Evolutionary conservation across 2,329 filamentous ascomycete genomes (phyloP).

Genomic region (Lasiodiplodia gonubiensis): DNA sequence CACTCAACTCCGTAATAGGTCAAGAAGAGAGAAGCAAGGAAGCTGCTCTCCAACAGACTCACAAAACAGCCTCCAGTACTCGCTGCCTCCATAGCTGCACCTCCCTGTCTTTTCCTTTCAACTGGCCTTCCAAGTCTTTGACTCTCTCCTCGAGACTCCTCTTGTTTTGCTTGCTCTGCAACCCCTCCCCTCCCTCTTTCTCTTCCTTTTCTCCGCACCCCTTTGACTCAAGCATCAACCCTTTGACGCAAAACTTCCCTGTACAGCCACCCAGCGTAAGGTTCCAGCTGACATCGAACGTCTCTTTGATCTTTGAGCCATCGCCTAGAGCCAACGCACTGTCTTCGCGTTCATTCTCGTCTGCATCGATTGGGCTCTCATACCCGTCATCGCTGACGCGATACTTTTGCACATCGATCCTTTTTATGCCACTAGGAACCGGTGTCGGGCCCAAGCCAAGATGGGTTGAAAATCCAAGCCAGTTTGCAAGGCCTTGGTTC

Average conservation of each 20-base stretch:
- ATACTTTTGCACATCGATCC: slow-evolving; percentile 51
- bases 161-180: neutral
- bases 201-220: slow-evolving; percentile 26
- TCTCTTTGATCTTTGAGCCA: slow-evolving; percentile 40
- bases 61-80: slow-evolving; percentile 48
- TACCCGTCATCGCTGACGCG: slow-evolving; percentile 48
- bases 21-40: neutral
- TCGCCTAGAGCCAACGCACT: slow-evolving; percentile 29
- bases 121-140: slow-evolving; percentile 35
- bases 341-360: slow-evolving; percentile 34
- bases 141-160: slow-evolving; percentile 22
- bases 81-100: slow-evolving; percentile 44
- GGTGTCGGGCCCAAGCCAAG: slow-evolving; percentile 46
- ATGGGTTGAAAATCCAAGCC: slow-evolving; percentile 44
- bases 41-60: slow-evolving; percentile 19
- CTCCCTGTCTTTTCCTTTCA: slow-evolving; percentile 45
- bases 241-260: slow-evolving; percentile 52
- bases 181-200: slow-evolving; percentile 1
- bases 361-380: slow-evolving; percentile 49
- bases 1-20: neutral
- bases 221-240: slow-evolving; percentile 37
- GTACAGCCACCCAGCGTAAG: slow-evolving; percentile 49
- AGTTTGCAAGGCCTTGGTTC: slow-evolving; percentile 48
- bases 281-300: slow-evolving; percentile 53
- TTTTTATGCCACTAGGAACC: slow-evolving; percentile 41